phyloP scores from a whole-genome alignment of 2,329 filamentous ascomycete species.

The Pseudogymnoascus sp. region DNA sequence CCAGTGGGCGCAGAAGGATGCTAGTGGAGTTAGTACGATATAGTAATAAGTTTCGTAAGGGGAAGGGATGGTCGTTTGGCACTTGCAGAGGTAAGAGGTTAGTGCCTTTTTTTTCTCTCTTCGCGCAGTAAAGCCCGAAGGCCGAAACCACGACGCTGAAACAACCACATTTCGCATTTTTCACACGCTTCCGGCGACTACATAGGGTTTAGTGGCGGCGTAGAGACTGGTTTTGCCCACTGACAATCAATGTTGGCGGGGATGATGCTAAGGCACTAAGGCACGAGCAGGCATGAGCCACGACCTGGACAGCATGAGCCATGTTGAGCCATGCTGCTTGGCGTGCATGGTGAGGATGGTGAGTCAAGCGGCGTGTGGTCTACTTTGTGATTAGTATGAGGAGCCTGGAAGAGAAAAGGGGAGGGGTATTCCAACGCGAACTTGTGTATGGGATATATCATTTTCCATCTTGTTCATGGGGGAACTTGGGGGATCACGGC shows the following conservation, averaged over 20 bases:
- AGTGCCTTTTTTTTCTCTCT: too few relatives aligned
- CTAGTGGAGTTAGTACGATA: neutral
- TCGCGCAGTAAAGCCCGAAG: neutral
- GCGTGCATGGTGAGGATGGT: neutral
- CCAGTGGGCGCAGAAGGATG: neutral
- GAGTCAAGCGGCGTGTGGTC: neutral
- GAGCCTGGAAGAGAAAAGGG: neutral
- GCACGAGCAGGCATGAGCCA: neutral
- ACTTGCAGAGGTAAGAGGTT: neutral
- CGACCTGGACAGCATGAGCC: neutral
- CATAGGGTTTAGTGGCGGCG: neutral
- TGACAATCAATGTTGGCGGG: neutral
- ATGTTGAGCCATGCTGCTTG: neutral
- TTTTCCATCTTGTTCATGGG: neutral
- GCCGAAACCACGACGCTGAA: neutral
- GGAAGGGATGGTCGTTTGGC: neutral
- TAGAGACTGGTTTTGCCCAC: neutral
- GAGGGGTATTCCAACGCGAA: neutral
- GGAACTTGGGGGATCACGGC: neutral
- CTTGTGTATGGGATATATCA: constrained; percentile 4
- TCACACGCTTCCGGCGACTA: neutral
- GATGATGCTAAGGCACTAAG: neutral
- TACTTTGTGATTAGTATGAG: neutral
- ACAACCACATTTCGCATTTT: neutral
- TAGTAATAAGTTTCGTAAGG: neutral